phyloP scores from a whole-genome alignment of 2,329 filamentous ascomycete genomes.

The Pseudogymnoascus pannorum region DNA sequence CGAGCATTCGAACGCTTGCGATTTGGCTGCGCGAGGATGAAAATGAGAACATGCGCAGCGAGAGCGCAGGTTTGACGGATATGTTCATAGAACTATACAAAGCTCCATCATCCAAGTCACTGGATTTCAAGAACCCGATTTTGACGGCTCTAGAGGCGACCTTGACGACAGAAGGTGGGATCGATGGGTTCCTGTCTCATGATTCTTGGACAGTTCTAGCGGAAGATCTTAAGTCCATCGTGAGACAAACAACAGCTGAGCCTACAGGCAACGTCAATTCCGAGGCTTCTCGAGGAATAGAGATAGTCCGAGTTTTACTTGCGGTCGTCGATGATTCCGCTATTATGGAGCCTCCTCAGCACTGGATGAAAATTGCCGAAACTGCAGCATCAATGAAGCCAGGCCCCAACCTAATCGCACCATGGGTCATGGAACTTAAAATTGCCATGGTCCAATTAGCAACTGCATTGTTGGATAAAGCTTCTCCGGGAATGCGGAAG shows the following conservation, averaged over 20 bases:
- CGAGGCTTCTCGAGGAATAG: slow-evolving; percentile 42
- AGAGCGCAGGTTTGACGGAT: slow-evolving; percentile 48
- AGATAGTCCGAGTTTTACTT: slow-evolving; percentile 49
- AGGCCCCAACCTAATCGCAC: slow-evolving; percentile 8
- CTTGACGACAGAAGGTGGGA: slow-evolving; percentile 35
- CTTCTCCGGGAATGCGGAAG: slow-evolving; percentile 38
- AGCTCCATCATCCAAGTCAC: slow-evolving; percentile 17
- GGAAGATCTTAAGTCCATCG: slow-evolving; percentile 41
- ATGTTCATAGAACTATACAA: slow-evolving; percentile 58
- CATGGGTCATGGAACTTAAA: slow-evolving; percentile 38
- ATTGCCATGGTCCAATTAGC: slow-evolving; percentile 50
- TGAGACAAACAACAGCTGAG: slow-evolving; percentile 30
- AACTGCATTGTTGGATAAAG: slow-evolving; percentile 41
- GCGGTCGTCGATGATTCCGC: slow-evolving; percentile 42
- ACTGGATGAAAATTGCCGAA: slow-evolving; percentile 51
- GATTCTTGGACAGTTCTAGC: slow-evolving; percentile 47
- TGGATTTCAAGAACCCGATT: slow-evolving; percentile 51
- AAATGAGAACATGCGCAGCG: slow-evolving; percentile 45
- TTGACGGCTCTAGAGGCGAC: slow-evolving; percentile 55
- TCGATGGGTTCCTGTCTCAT: slow-evolving; percentile 38
- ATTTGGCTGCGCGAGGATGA: slow-evolving; percentile 67
- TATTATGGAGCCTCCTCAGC: slow-evolving; percentile 38
- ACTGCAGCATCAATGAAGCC: slow-evolving; percentile 35
- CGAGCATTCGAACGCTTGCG: slow-evolving; percentile 49
- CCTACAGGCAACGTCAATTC: not conserved